A percentile compares a stretch with the other conserved stretches of the same genome.
These are phyloP conservation scores for Didymella arachidicola DNA, from an alignment of 2,329 filamentous ascomycete genomes.

Conservation along the genomic window DNA sequence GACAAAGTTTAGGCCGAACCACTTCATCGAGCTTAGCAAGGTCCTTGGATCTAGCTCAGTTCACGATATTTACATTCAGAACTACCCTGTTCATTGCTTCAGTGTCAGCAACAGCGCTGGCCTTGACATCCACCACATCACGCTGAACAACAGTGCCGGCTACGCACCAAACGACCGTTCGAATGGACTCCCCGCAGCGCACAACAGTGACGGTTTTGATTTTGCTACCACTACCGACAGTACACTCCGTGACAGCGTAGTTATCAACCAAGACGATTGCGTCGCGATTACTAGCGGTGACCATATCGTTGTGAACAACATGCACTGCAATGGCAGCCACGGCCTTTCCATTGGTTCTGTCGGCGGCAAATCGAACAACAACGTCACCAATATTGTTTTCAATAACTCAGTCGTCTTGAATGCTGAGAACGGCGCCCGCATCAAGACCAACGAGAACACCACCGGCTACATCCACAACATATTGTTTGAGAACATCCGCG, in stretches of 20 bases:
- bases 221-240: conserved; percentile 64
- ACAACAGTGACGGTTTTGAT: conserved; percentile 19
- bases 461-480: conserved; percentile 61
- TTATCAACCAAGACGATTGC: conserved; percentile 68
- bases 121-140: conserved; percentile 59
- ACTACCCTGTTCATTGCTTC: conserved; percentile 64
- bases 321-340: conserved; percentile 61
- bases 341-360: conserved; percentile 67
- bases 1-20: conserved; percentile 9
- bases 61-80: conserved; percentile 60
- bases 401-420: conserved; percentile 58
- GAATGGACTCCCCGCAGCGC: conserved; percentile 12
- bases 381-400: conserved; percentile 62
- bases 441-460: conserved; percentile 63
- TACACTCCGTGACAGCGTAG: conserved; percentile 60
- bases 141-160: conserved; percentile 66
- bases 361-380: conserved; percentile 63
- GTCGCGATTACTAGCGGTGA: conserved; percentile 64
- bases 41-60: conserved; percentile 67
- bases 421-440: conserved; percentile 64
- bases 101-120: conserved; percentile 53
- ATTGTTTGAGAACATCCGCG: conserved; percentile 57
- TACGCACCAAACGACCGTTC: conserved; percentile 45
- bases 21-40: conserved; percentile 39
- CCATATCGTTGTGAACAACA: conserved; percentile 48